Evolutionary conservation across 768 basidiomycete genomes (phyloP), one percentile per base, ranked within the genome.

Genomic region (Lactarius sp.): DNA sequence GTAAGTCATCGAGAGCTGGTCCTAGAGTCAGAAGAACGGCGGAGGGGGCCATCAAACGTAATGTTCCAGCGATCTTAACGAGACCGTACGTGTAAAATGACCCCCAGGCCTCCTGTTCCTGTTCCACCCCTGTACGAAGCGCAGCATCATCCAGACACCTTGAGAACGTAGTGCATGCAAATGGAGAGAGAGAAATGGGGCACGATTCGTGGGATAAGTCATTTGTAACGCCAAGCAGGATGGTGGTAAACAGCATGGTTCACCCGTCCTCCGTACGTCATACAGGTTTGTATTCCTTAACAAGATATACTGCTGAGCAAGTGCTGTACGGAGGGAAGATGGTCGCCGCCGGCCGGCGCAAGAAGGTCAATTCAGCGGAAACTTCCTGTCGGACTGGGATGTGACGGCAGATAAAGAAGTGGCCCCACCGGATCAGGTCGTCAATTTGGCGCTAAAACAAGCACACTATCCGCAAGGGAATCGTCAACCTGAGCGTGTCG

Each of bases 41-140:
- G 54, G 56, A 50, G 36, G 7, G 22, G 52, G 20, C 10, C 10
- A 22, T 44, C 13, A 59, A 50, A 64, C 62, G 62, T 64, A 59
- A 64, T 59, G 31, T 36, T 16, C 12, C 42, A 36, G 47, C 41
- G 62, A 34, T 59, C 39, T 33, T 10, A 41, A 20, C 6, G 20
- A 20, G 16, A 7, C 36, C 27, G 52, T 52, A 36, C 52, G 52
- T 42, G 41, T 20, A 14, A 50, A 50, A 34, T 33, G 14, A 6
- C 33, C 58, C 37, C 52, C 22, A 41, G 36, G 7, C 18, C 20
- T 27, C 22, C 27, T 27, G 3, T 27, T 44, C 52, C 46, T 53
- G 20, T 2, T 13, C 42, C 37, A 6, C 9, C 56, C 50, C 53
- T 41, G 8, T 12, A 37, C 39, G n/a, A 50, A 41, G 7, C 6